Evolutionary conservation across 345 rosid species (phyloP).

Genomic region (Bruguiera sexangula): DNA sequence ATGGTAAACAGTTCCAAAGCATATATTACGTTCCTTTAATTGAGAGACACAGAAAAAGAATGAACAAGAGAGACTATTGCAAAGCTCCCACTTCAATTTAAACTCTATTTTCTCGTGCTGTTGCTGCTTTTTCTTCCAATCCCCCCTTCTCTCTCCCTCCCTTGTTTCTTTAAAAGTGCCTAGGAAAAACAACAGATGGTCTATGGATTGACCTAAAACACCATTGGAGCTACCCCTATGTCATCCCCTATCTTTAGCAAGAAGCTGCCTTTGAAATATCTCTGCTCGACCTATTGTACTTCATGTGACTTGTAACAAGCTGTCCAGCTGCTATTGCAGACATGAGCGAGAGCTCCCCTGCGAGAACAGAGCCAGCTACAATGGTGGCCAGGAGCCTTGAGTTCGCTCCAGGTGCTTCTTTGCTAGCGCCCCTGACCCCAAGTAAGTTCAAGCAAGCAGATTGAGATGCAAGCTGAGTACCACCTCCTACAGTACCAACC

Average conservation of each 20-base stretch:
- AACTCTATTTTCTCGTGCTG: too few species aligned
- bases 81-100: too few species aligned
- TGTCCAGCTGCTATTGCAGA: conserved; percentile 45
- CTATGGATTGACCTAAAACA: too few species aligned
- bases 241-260: background rate
- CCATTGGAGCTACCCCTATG: too few species aligned
- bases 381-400: conserved; percentile 43
- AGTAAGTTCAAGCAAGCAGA: conserved; percentile 56
- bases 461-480: conserved; percentile 52
- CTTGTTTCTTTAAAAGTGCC: too few species aligned
- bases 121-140: too few species aligned
- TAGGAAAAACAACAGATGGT: too few species aligned
- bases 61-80: too few species aligned
- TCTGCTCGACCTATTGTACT: conserved; percentile 37
- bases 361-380: conserved; percentile 51
- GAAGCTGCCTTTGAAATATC: conserved; percentile 17
- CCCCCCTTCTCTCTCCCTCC: too few species aligned
- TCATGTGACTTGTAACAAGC: conserved; percentile 43
- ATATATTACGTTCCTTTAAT: too few species aligned
- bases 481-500: conserved; percentile 61
- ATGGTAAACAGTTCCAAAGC: too few species aligned
- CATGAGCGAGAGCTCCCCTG: conserved; percentile 56
- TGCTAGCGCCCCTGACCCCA: conserved; percentile 54
- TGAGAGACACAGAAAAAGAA: too few species aligned
- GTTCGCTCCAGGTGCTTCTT: conserved; percentile 39